Evolutionary conservation across 495 filamentous ascomycete species (phyloP).

Genomic region (Lepraria neglecta): DNA sequence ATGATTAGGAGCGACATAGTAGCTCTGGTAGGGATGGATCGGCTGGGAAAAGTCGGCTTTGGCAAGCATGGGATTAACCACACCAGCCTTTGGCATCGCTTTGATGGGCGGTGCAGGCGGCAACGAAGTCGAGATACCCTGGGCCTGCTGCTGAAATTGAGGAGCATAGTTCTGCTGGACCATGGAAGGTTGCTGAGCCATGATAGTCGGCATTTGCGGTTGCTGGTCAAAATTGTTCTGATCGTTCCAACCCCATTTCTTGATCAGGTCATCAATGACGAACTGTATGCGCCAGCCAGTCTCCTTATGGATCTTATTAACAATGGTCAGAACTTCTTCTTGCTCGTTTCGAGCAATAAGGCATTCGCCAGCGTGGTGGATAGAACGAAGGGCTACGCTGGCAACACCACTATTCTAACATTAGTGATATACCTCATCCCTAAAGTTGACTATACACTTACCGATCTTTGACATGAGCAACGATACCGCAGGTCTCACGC

Average conservation of each 20-base stretch:
- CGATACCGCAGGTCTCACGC: slow-evolving; percentile 79
- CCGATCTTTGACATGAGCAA: slow-evolving; percentile 73
- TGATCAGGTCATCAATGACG: slow-evolving; percentile 61
- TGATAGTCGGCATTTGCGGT: slow-evolving; percentile 28
- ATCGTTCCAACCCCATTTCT: slow-evolving; percentile 70
- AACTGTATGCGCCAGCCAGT: slow-evolving; percentile 72
- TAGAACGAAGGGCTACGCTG: slow-evolving; percentile 66
- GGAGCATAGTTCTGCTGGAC: slow-evolving; percentile 16
- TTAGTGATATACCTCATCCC: slow-evolving; percentile 11
- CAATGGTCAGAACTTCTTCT: slow-evolving; percentile 72
- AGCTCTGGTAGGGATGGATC: slow-evolving; percentile 68
- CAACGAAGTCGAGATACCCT: slow-evolving; percentile 26
- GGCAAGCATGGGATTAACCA: slow-evolving; percentile 58
- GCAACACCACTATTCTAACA: slow-evolving; percentile 64
- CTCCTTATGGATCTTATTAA: slow-evolving; percentile 66
- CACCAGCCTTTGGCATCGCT: slow-evolving; percentile 39
- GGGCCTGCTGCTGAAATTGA: slow-evolving; percentile 28
- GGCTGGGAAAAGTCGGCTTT: slow-evolving; percentile 66
- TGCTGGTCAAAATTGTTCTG: slow-evolving; percentile 34
- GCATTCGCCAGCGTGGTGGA: slow-evolving; percentile 72
- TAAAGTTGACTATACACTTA: slow-evolving; percentile 29
- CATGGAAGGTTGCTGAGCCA: slow-evolving; percentile 19
- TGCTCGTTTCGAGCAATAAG: slow-evolving; percentile 65
- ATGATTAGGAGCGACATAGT: slow-evolving; percentile 46
- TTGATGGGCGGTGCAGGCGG: slow-evolving; percentile 26